Evolutionary conservation across 768 basidiomycete genomes (phyloP), one percentile per base, ranked within the genome.

Genomic region (Boletus reticulatus): DNA sequence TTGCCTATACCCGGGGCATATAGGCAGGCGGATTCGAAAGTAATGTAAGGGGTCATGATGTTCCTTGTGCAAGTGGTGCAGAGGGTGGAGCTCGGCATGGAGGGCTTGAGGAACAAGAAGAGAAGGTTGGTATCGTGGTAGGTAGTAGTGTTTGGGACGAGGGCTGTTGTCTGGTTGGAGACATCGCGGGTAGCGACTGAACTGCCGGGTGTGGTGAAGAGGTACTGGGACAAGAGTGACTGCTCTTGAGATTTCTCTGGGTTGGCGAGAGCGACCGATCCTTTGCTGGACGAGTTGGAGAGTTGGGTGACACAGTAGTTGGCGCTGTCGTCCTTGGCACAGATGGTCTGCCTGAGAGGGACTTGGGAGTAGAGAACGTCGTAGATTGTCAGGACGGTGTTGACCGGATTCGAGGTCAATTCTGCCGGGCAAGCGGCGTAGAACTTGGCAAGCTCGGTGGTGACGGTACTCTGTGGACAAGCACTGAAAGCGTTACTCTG

Each of bases 61-160:
- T 80, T 80, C 68, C 88, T 83, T 13, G 91, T 85, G 84, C 96
- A 98, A 14, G 85, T 62, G 3, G 80, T 85, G 84, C 96, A 98
- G 43, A 97, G 85, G 24, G 32, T 50, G 27, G 70, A 62, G n/a
- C 76, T 70, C 27, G 79, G 37, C 66, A 81, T 73, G 57, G 63
- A 58, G 43, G 88, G 76, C 29, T 78, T 68, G 66, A 90, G 80
- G 85, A 89, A 85, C 61, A 98, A 77, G 88, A 92, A 97, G 36
- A 83, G 76, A 52, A 97, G 72, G 77, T 88, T 91, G 66, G 80
- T 80, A 44, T 73, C 60, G 43, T 62, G 57, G 73, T 78, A 88
- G 11, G 80, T 79, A 11, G 76, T 75, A 43, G 78, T 69, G 72
- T 91, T 85, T 55, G 85, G 86, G 29, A 62, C 42, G 12, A 76